Conservation (phyloP, 768 basidiomycete species). For the Cantharellus anzutake region DNA sequence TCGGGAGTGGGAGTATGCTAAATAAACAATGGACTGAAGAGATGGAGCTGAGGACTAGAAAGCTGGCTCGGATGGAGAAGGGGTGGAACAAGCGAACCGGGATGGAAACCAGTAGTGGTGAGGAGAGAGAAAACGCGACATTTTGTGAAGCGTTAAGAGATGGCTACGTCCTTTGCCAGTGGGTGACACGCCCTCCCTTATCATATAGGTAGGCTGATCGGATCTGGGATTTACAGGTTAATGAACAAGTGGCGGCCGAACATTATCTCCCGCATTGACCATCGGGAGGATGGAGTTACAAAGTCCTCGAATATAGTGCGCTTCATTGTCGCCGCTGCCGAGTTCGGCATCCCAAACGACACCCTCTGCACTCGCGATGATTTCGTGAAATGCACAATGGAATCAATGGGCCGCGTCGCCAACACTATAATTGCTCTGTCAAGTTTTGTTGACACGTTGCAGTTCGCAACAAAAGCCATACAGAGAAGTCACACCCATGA, state of each 20-base stretch:
- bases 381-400: conserved; percentile 19
- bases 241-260: conserved; percentile 58
- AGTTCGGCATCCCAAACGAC: conserved; percentile 12
- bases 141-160: conserved; percentile 66
- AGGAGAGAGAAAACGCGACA: conserved; percentile 52
- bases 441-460: conserved; percentile 20
- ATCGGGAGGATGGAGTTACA: conserved; percentile 44
- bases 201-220: conserved; percentile 10
- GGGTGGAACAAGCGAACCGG: conserved; percentile 54
- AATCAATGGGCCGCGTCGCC: conserved; percentile 53
- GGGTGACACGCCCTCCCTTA: conserved; percentile 20
- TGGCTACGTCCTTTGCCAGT: conserved; percentile 84
- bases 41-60: conserved; percentile 45
- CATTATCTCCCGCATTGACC: conserved; percentile 39
- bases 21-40: conserved; percentile 24
- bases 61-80: conserved; percentile 47
- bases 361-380: conserved; percentile 28
- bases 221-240: conserved; percentile 26
- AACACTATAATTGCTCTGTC: conserved; percentile 51
- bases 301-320: conserved; percentile 54
- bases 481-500: not conserved
- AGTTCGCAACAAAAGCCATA: not conserved
- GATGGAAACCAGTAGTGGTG: conserved; percentile 24
- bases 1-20: conserved; percentile 24
- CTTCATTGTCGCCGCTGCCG: conserved; percentile 63